Conservation (phyloP, 2,329 filamentous ascomycete genomes). For the Monosporascus sp. region DNA sequence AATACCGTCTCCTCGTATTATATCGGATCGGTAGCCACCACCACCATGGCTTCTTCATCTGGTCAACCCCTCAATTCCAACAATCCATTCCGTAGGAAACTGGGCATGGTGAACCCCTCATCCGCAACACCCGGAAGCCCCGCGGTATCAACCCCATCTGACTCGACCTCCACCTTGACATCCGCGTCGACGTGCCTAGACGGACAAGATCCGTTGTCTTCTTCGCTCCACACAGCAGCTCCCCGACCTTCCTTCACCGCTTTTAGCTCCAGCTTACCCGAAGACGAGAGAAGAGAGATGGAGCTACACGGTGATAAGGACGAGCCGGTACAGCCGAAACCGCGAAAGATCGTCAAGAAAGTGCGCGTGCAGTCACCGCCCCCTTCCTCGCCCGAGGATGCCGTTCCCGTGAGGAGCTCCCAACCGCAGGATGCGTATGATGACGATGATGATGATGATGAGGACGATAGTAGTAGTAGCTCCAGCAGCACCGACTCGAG, state of each 20-base stretch:
- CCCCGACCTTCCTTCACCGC: constrained; percentile 23
- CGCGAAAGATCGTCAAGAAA: constrained; percentile 56
- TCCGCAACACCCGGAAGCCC: constrained; percentile 10
- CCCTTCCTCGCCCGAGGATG: constrained; percentile 53
- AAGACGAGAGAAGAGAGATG: constrained; percentile 23
- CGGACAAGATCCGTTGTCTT: too few relatives aligned
- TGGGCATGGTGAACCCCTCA: constrained; percentile 13
- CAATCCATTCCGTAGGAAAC: constrained; percentile 49
- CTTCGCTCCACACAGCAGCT: not conserved
- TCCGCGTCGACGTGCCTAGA: not conserved
- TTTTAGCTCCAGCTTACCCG: constrained; percentile 27
- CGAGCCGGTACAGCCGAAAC: constrained; percentile 20
- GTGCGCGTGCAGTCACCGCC: constrained; percentile 63
- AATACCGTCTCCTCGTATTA: constrained; percentile 3
- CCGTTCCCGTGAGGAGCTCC: constrained; percentile 26
- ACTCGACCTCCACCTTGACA: constrained; percentile 11
- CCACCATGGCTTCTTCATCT: constrained; percentile 28
- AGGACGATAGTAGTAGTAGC: constrained; percentile 12
- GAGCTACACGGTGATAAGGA: constrained; percentile 22
- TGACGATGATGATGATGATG: constrained; percentile 23
- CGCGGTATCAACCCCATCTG: constrained; percentile 3
- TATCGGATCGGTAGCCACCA: constrained; percentile 4
- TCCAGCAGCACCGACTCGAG: constrained; percentile 25
- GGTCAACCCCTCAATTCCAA: constrained; percentile 36
- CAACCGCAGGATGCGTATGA: constrained; percentile 10